Conservation (phyloP, 1,284 basidiomycete species). For the Psilocybe mexicana region DNA sequence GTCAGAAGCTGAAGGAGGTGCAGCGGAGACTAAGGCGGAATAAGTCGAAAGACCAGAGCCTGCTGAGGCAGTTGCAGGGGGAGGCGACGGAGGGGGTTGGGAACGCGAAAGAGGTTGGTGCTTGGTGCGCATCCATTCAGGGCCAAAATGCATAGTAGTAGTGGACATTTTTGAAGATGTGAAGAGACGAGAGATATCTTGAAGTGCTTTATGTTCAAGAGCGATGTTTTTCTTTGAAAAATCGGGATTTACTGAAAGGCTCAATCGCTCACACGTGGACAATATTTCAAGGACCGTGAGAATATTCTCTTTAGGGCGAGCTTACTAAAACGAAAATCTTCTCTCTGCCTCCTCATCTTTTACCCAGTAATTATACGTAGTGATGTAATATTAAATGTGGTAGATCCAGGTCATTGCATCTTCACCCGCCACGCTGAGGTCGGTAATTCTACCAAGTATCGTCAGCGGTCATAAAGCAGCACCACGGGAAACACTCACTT, state of each 20-base stretch:
- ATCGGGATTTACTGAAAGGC: constrained; percentile 27
- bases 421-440: constrained; percentile 62
- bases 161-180: constrained; percentile 58
- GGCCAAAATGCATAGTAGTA: constrained; percentile 82
- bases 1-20: constrained; percentile 48
- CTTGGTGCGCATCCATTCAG: constrained; percentile 88
- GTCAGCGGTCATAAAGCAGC: constrained; percentile 6
- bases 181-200: constrained; percentile 17
- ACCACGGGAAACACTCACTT: constrained; percentile 51
- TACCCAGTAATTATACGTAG: no score
- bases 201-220: constrained; percentile 21
- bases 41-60: constrained; percentile 68
- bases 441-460: constrained; percentile 47
- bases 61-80: constrained; percentile 39
- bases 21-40: constrained; percentile 73
- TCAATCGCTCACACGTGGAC: constrained; percentile 28
- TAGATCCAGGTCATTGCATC: constrained; percentile 45
- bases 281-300: constrained; percentile 26
- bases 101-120: constrained; percentile 56
- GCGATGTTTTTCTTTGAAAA: constrained; percentile 29
- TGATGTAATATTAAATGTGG: background rate
- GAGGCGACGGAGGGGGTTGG: constrained; percentile 61
- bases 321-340: background rate
- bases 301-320: constrained; percentile 31
- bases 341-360: no score